Conservation (phyloP, 139 green algal species). For the Penium margaritaceum region DNA sequence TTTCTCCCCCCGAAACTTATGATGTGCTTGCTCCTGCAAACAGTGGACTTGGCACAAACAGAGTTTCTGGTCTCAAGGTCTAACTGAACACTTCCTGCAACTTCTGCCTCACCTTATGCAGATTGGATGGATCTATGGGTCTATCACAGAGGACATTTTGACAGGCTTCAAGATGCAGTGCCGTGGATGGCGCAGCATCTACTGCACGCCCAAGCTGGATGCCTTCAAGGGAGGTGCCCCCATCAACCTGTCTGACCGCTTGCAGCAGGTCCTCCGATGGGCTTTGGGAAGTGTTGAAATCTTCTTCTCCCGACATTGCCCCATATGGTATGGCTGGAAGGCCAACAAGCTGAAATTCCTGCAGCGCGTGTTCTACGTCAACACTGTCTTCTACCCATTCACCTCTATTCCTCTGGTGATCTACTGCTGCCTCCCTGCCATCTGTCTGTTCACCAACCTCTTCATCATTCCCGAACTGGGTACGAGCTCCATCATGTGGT, state of each 20-base stretch:
- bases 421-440: constrained; percentile 39
- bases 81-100: no score
- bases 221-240: constrained; percentile 35
- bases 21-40: no score
- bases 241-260: constrained; percentile 45
- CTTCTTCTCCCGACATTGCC: constrained; percentile 41
- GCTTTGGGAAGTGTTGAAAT: constrained; percentile 43
- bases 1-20: no score
- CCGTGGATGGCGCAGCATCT: constrained; percentile 34
- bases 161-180: constrained; percentile 37
- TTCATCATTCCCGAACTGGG: constrained; percentile 41
- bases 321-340: constrained; percentile 31
- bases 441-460: constrained; percentile 45
- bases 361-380: constrained; percentile 46
- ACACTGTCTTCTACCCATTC: constrained; percentile 45
- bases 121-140: constrained; percentile 36
- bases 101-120: neutral
- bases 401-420: constrained; percentile 35
- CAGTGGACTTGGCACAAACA: no score
- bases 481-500: constrained; percentile 22
- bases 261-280: constrained; percentile 47
- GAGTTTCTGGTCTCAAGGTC: no score
- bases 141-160: constrained; percentile 35
- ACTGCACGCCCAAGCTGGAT: constrained; percentile 22
- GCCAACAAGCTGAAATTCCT: constrained; percentile 28